Percentiles rank a stretch among this genome's conserved stretches.
Evolutionary conservation across 2,329 filamentous ascomycete species (phyloP).

Genomic region (Hirsutella rhossiliensis): DNA sequence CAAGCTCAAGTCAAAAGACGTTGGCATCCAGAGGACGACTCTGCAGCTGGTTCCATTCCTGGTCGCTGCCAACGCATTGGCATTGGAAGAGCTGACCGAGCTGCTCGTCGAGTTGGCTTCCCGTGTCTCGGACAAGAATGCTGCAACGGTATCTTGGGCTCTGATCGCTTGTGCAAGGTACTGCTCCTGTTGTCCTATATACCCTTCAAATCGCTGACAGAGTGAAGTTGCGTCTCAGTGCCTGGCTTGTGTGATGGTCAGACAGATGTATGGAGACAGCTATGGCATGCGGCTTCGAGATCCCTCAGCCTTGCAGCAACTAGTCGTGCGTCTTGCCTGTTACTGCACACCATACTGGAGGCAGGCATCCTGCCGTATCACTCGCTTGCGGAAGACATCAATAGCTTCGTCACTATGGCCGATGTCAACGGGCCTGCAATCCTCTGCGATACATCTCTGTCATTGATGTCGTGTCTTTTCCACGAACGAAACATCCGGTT

Average conservation of each 20-base stretch:
- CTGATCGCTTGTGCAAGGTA: constrained; percentile 74
- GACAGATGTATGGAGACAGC: constrained; percentile 48
- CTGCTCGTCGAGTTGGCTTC: constrained; percentile 46
- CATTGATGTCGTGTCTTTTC: constrained; percentile 59
- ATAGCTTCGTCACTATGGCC: constrained; percentile 60
- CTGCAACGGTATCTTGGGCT: constrained; percentile 62
- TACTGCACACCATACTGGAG: constrained; percentile 58
- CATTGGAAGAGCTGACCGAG: constrained; percentile 38
- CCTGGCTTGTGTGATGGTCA: constrained; percentile 20
- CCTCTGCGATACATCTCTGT: constrained; percentile 67
- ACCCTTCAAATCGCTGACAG: constrained; percentile 7
- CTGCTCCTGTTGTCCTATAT: constrained; percentile 9
- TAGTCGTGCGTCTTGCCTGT: constrained; percentile 65
- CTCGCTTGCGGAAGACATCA: constrained; percentile 55
- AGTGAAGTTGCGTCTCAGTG: constrained; percentile 18
- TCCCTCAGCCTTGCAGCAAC: constrained; percentile 57
- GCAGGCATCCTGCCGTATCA: constrained; percentile 55
- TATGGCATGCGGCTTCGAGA: constrained; percentile 65
- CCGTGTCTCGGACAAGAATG: constrained; percentile 58
- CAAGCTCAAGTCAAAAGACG: constrained; percentile 32
- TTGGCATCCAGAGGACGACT: constrained; percentile 34
- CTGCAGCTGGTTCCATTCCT: constrained; percentile 48
- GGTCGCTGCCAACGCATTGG: constrained; percentile 30
- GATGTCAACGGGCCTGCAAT: constrained; percentile 71
- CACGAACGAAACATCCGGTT: constrained; percentile 54